Evolutionary conservation across 169 alveolate genomes (phyloP).

Genomic region (Plasmodium vivax): DNA sequence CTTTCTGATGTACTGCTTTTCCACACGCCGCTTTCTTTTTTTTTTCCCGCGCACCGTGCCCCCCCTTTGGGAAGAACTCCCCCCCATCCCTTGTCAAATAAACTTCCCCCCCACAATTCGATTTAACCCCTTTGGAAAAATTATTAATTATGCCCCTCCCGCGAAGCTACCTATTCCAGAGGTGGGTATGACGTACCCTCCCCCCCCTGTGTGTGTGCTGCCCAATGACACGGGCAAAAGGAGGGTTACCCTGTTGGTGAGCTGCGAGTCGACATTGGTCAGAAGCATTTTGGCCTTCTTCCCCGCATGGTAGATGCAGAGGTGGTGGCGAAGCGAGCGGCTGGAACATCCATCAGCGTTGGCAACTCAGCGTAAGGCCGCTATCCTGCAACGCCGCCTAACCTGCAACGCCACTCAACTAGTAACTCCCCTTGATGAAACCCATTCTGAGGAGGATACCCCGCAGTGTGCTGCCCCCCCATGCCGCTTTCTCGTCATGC

Average conservation of each 20-base stretch:
- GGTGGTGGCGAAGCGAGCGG: not conserved
- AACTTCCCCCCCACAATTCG: not conserved
- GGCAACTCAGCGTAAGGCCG: too few species aligned
- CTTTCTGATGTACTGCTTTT: too few species aligned
- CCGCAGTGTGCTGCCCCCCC: not conserved
- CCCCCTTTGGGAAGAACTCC: not conserved
- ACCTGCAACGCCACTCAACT: not conserved
- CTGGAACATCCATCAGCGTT: too few species aligned
- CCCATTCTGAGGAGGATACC: not conserved
- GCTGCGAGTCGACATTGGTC: not conserved
- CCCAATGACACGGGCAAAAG: not conserved
- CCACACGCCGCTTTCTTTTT: not conserved
- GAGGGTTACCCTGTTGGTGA: not conserved
- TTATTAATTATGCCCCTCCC: not conserved
- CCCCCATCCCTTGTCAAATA: not conserved
- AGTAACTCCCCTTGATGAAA: constrained; percentile 5
- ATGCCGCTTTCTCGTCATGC: not conserved
- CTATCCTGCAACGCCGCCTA: not conserved
- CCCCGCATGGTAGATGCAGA: not conserved
- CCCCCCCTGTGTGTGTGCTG: not conserved
- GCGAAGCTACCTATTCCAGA: not conserved
- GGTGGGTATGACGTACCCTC: not conserved
- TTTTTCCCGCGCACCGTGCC: not conserved
- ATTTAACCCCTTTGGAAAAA: not conserved
- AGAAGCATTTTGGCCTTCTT: not conserved